Evolutionary conservation across 2,329 filamentous ascomycete species (phyloP).

Genomic region (Zopfia rhizophila): DNA sequence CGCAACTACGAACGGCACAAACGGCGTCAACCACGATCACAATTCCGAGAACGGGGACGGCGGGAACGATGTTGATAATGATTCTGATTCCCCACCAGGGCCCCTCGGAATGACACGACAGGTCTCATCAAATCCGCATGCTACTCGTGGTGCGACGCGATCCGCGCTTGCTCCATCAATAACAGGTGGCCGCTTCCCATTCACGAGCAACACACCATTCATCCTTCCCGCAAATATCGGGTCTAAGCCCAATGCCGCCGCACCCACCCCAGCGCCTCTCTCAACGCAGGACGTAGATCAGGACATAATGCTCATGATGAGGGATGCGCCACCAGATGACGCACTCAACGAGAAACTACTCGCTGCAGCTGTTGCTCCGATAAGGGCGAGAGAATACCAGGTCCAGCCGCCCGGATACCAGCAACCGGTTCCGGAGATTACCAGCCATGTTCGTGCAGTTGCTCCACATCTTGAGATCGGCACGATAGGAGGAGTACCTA

Average conservation of each 20-base stretch:
- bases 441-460: conserved; percentile 37
- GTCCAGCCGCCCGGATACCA: conserved; percentile 46
- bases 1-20: conserved; percentile 42
- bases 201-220: conserved; percentile 55
- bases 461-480: conserved; percentile 46
- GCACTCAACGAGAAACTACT: conserved; percentile 52
- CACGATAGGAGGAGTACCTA: conserved; percentile 47
- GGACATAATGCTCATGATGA: conserved; percentile 60
- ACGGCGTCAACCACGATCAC: conserved; percentile 38
- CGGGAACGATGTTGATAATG: conserved; percentile 50
- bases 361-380: conserved; percentile 44
- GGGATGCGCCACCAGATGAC: conserved; percentile 50
- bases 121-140: conserved; percentile 67
- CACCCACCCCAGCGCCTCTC: conserved; percentile 58
- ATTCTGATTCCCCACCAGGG: conserved; percentile 52
- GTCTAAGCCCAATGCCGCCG: conserved; percentile 59
- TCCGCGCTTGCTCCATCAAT: conserved; percentile 65
- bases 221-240: conserved; percentile 58
- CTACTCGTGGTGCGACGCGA: conserved; percentile 62
- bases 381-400: conserved; percentile 47
- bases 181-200: conserved; percentile 54
- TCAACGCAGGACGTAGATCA: conserved; percentile 57
- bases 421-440: conserved; percentile 46
- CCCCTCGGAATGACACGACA: conserved; percentile 70
- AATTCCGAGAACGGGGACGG: conserved; percentile 47